A percentile compares a stretch with the other conserved stretches of the same genome.
Conservation (phyloP, 2,329 filamentous ascomycete genomes). For the Hypoxylon sp. region DNA sequence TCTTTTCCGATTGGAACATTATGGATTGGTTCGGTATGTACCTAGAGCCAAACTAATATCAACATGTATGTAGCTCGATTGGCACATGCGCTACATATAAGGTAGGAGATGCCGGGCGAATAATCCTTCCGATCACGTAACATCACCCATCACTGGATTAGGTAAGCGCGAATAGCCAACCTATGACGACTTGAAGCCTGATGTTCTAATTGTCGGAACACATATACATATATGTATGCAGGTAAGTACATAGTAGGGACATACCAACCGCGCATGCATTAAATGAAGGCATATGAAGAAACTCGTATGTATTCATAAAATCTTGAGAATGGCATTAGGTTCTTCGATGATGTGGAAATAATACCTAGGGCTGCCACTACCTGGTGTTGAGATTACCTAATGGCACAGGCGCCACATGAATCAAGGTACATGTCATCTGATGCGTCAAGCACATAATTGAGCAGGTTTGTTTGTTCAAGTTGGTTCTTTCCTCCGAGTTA, state of each 20-base stretch:
- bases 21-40: too few species aligned
- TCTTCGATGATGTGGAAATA: too few species aligned
- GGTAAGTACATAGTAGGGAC: too few species aligned
- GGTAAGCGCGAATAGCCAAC: not conserved
- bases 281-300: too few species aligned
- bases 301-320: too few species aligned
- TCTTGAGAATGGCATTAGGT: too few species aligned
- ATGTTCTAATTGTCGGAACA: not conserved
- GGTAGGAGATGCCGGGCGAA: constrained; percentile 12
- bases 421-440: not conserved
- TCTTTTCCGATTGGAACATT: too few species aligned
- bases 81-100: not conserved
- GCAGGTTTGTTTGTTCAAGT: not conserved
- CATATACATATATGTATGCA: not conserved
- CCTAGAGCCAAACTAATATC: too few species aligned
- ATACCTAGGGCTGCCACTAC: not conserved
- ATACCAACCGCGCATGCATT: too few species aligned
- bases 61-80: too few species aligned
- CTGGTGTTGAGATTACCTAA: not conserved
- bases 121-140: constrained; percentile 22
- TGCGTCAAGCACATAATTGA: not conserved
- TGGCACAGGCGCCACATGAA: not conserved
- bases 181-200: not conserved
- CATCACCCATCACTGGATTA: constrained; percentile 29
- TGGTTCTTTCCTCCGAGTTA: not conserved